Evolutionary conservation across 2,329 filamentous ascomycete genomes (phyloP), one percentile per base, ranked within the genome.

Genomic region (Keithomyces neogunnii): DNA sequence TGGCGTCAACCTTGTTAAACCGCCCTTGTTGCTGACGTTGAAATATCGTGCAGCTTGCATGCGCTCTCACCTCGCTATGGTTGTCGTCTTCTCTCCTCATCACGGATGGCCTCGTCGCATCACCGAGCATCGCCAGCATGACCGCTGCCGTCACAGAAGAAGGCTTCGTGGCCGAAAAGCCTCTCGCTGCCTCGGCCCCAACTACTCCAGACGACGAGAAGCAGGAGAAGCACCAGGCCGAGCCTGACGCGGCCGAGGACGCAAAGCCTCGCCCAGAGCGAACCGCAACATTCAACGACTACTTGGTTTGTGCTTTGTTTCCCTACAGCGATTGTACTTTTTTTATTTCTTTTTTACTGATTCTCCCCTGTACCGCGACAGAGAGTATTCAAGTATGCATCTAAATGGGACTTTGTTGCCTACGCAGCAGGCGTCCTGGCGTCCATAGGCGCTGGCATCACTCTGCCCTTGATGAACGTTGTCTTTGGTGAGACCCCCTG

Each of bases 391-490:
- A 63, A 63, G 19, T 81, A 81, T 66, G 77, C 75, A 19, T 75
- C 66, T n/a, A 69, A 67, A 59, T 75, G 72, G 72, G 78, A 81
- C 56, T 70, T 72, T 43, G 53, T 73, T 35, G 66, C 77, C 38
- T 74, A 80, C 59, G 65, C 62, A n/a, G 63, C 66, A 5, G 78
- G 75, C 26, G 59, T 64, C 13, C 5, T 78, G 39, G 72, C 77
- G 45, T 76, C 77, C 13, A 69, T 78, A 8, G 77, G 73, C 28
- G 71, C 76, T 2, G 79, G 79, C 51, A 63, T 74, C 44, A 82
- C 79, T 1, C 62, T 83, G 45, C 80, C 80, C 0, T 57, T 84
- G 46, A 79, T 83, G 73, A 83, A 81, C 51, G 71, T 82, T 10
- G 68, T 81, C 11, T 81, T 82, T 60, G 78, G 77, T 73, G 65